These are phyloP conservation scores for maize (Zea mays) DNA, from an alignment of 176 grass and related monocot genomes.

Conservation along the genomic window DNA sequence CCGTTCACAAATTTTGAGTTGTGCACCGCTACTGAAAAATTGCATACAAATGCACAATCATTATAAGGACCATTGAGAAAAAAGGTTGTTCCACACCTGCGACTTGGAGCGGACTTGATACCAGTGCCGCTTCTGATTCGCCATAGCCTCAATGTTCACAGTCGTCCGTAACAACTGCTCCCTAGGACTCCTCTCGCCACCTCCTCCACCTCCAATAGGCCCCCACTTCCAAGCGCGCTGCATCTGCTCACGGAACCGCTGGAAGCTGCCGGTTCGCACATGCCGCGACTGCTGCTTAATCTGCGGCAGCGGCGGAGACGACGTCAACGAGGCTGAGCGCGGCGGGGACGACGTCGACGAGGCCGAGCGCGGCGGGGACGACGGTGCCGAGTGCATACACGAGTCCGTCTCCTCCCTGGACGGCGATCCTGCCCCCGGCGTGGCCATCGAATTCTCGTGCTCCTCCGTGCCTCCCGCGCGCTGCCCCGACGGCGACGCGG, in stretches of 20 bases:
- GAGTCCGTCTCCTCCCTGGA: slow-evolving; percentile 30
- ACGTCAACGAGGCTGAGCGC: slow-evolving; percentile 4
- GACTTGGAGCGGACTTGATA: slow-evolving; percentile 80
- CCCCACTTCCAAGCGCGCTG: slow-evolving; percentile 92
- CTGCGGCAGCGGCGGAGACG: slow-evolving; percentile 38
- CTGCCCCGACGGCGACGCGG: slow-evolving; percentile 15
- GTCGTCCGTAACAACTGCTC: slow-evolving; percentile 58
- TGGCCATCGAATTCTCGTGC: slow-evolving; percentile 28
- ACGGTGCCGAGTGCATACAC: slow-evolving; percentile 36
- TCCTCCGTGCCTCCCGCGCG: slow-evolving; percentile 34
- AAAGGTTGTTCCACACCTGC: slow-evolving; percentile 44
- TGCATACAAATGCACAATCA: slow-evolving; percentile 4
- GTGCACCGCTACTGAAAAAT: neutral
- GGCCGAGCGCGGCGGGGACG: slow-evolving; percentile 29
- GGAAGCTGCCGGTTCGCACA: slow-evolving; percentile 78
- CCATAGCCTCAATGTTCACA: slow-evolving; percentile 85
- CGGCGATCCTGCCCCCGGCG: slow-evolving; percentile 20
- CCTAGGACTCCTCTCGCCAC: slow-evolving; percentile 45
- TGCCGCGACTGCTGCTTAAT: slow-evolving; percentile 57
- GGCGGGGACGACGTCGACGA: slow-evolving; percentile 41
- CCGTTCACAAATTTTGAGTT: slow-evolving; percentile 11
- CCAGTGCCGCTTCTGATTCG: slow-evolving; percentile 94
- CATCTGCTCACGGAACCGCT: slow-evolving; percentile 83
- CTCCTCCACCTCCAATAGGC: slow-evolving; percentile 38
- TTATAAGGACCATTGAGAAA: neutral